Evolutionary conservation across 2,329 filamentous ascomycete species (phyloP).

Genomic region (Podosphaera fusca): DNA sequence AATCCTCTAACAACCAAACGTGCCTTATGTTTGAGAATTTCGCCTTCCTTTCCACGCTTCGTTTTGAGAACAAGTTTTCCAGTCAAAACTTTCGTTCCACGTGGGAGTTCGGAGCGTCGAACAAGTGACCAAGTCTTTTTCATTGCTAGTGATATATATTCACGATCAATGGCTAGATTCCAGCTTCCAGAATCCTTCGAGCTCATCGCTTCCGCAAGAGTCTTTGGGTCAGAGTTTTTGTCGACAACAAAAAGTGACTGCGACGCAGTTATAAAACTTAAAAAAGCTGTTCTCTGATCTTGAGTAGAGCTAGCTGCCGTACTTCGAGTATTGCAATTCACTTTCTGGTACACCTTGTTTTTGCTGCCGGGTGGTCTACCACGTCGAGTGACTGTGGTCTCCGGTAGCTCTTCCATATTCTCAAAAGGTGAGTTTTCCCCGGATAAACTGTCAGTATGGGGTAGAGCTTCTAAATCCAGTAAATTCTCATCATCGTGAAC

Average conservation of each 20-base stretch:
- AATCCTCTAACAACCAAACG: background rate
- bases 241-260: background rate
- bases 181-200: background rate
- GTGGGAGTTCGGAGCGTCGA: background rate
- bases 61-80: background rate
- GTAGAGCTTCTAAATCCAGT: too few species aligned
- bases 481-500: too few species aligned
- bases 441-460: too few species aligned
- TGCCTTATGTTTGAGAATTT: background rate
- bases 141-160: background rate
- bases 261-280: background rate
- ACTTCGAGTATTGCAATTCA: too few species aligned
- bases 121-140: background rate
- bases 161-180: background rate
- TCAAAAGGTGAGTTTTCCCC: too few species aligned
- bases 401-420: too few species aligned
- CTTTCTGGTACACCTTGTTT: too few species aligned
- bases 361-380: too few species aligned
- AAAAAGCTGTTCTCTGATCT: background rate
- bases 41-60: background rate
- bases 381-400: too few species aligned
- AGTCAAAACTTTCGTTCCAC: background rate
- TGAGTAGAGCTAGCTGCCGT: background rate
- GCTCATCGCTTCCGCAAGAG: conserved; percentile 1
- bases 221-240: background rate